Conservation (phyloP, 2,329 filamentous ascomycete species). For the Fusarium falciforme region DNA sequence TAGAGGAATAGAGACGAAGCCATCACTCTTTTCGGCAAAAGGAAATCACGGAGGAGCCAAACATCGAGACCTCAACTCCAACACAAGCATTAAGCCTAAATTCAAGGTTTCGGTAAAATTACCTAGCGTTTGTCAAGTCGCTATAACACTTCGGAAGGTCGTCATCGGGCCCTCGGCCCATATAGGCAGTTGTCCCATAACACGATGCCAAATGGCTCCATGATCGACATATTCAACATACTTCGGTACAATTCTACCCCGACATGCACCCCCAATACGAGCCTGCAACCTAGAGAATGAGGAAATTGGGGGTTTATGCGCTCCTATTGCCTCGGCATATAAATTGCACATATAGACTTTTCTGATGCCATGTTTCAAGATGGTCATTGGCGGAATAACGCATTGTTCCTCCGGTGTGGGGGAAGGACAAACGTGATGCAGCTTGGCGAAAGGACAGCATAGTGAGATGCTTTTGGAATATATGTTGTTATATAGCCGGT, state of each 20-base stretch:
- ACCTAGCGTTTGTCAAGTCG: neutral
- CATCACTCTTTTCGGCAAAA: neutral
- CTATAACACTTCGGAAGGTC: neutral
- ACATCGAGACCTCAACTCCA: neutral
- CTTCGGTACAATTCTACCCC: neutral
- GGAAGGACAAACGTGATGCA: neutral
- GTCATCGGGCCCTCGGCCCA: neutral
- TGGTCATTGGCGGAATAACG: neutral
- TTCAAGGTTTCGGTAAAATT: neutral
- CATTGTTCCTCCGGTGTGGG: neutral
- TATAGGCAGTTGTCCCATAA: neutral
- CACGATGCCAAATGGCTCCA: neutral
- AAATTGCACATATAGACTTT: neutral
- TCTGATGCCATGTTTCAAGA: neutral
- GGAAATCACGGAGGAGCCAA: neutral
- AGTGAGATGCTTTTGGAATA: neutral
- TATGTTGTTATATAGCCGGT: neutral
- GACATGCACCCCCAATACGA: neutral
- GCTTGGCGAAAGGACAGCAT: neutral
- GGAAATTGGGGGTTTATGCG: neutral
- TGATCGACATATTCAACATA: neutral
- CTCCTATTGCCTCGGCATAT: neutral
- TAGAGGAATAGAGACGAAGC: neutral
- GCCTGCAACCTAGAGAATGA: neutral
- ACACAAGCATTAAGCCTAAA: neutral